Conservation (phyloP, 2,329 filamentous ascomycete genomes). For the Aspergillus sp. region DNA sequence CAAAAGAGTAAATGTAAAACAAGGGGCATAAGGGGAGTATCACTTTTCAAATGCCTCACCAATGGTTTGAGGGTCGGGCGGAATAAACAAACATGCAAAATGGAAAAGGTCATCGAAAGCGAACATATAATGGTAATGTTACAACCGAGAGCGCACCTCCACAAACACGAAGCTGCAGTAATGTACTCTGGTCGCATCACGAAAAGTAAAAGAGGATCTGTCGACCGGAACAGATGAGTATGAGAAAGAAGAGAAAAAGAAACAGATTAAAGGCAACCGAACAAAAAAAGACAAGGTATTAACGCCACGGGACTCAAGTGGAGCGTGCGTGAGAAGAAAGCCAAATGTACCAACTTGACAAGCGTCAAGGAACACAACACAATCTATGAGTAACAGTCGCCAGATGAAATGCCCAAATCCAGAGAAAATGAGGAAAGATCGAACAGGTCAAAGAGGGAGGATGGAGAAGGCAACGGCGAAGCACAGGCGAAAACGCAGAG, state of each 20-base stretch:
- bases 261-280: constrained; percentile 29
- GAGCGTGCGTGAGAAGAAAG: constrained; percentile 19
- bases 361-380: constrained; percentile 34
- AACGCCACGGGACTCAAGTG: constrained; percentile 30
- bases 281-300: constrained; percentile 26
- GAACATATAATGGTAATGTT: constrained; percentile 7
- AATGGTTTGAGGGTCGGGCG: constrained; percentile 8
- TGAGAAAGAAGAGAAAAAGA: constrained; percentile 29
- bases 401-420: constrained; percentile 40
- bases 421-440: constrained; percentile 29
- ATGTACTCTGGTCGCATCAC: constrained; percentile 11
- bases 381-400: constrained; percentile 43
- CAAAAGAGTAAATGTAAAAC: constrained; percentile 1
- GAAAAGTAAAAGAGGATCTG: constrained; percentile 20
- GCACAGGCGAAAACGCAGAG: constrained; percentile 24
- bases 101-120: constrained; percentile 14
- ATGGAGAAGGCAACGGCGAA: constrained; percentile 27
- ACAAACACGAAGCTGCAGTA: constrained; percentile 7
- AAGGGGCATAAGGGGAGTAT: constrained; percentile 20
- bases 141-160: constrained; percentile 12
- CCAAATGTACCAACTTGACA: constrained; percentile 37
- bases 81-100: constrained; percentile 20
- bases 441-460: constrained; percentile 34
- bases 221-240: constrained; percentile 27
- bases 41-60: constrained; percentile 22